Base-by-base conservation (phyloP, 163 green algal species). In the Chlorella variabilis region DNA sequence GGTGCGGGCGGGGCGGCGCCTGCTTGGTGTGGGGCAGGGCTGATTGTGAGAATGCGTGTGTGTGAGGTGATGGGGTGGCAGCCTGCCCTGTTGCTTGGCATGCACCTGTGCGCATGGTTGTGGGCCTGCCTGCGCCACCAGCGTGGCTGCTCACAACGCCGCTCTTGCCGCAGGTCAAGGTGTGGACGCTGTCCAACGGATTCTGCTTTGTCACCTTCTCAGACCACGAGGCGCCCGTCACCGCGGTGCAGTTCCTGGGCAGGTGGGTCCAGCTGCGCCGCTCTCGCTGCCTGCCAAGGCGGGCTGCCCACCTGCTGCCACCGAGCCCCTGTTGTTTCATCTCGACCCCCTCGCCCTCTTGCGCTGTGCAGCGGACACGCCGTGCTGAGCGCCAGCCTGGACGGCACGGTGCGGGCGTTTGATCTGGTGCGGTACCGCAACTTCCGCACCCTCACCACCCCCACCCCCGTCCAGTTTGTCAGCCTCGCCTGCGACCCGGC, bases 131-230 rank as follows among this genome's bases (percentile, higher is more conserved):
- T 11, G 11, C 4, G 9, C 65, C 27, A 23, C 36, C 23, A 13
- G 13, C 17, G n/a, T 54, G 48, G 36, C 20, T 18, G n/a, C n/a
- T 67, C 29, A 39, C n/a, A 15, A 15, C 59, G n/a, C 13, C n/a
- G n/a, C 62, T 18, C 3, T 23, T 38, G 20, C 15, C 66, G 75
- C 87, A 94, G 86, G 92, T 98, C 39, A 98, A 98, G 92, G 76
- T 99, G 56, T 99, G 94, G 93, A 94, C 94, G 78, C 73, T 93
- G 69, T 75, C 81, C 20, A 93, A 80, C n/a, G 94, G 96, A 36
- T 96, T 97, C 83, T 98, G 95, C 88, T 98, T 97, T 74, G 96
- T 98, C 15, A 99, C 96, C 20, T 98, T 99, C 82, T 85, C 85
- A 13, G 96, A 98, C 23, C 97, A 99, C 88, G 90, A 81, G 2